Base-by-base conservation (phyloP, 768 basidiomycete genomes). In the Naganishia antarctica region DNA sequence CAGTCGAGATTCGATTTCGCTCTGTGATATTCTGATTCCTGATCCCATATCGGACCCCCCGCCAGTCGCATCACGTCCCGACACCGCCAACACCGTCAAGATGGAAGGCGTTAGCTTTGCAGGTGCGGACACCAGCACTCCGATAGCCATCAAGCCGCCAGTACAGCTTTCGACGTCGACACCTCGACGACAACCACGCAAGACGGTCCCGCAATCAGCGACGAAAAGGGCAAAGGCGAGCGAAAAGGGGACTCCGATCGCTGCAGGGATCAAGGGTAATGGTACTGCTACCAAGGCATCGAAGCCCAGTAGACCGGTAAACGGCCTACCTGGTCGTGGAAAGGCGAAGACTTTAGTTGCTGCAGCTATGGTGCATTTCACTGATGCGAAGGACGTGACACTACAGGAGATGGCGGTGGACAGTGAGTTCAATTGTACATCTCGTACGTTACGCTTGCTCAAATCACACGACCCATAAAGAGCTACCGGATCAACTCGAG, bases 81-180 rank as follows among this genome's bases (percentile, higher is more conserved):
- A n/a, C 21, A 28, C 47, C 18, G 7, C 47, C 25, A 28, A 21
- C 15, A 40, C 25, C 37, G 6, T 11, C 32, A 57, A 15, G 2
- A 57, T 57, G 53, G 53, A 57, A 37, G 53, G 53, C 21, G 53
- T 57, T 9, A 37, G 34, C 37, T 57, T 57, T 40, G 23, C 53
- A 21, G 53, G 26, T 40, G 53, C 53, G 34, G 21, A 23, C 1
- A 37, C 32, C 18, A 57, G 53, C 15, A 57, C 53, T 40, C 53
- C 53, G 9, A 18, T 57, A 9, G 11, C 32, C 32, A 26, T 40
- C n/a, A 37, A 34, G 23, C 53, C 26, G 32, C 53, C 53, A 5
- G 18, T 16, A 2, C 34, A 57, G 11, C 21, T 25, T 25, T 41
- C 21, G 12, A 57, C 53, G 15, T 34, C 53, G 37, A 57, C 53